phyloP scores from a whole-genome alignment of 306 rosid species.

The Pterocarpus macrocarpus region DNA sequence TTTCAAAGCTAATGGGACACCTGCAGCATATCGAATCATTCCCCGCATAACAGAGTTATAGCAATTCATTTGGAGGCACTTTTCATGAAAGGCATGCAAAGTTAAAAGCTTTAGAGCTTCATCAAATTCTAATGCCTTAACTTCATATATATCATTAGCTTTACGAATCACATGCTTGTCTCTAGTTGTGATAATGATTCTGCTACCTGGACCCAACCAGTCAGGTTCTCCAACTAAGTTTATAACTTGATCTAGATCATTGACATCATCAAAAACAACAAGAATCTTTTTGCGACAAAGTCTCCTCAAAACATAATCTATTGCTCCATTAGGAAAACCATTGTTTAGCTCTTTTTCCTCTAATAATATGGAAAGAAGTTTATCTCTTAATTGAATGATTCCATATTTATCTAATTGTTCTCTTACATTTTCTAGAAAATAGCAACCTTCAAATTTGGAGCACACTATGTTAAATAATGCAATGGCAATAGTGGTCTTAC shows the following conservation, averaged over 20 bases:
- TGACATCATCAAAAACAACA: slow-evolving; percentile 5
- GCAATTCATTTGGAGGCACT: background rate
- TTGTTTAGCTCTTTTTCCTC: background rate
- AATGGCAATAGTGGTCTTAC: background rate
- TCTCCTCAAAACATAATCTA: background rate
- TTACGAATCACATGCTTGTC: background rate
- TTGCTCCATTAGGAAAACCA: background rate
- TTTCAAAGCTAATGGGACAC: background rate
- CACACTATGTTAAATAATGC: background rate
- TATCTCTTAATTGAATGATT: background rate
- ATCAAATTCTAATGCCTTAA: background rate
- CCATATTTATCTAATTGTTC: background rate
- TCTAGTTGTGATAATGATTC: background rate
- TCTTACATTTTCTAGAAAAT: background rate
- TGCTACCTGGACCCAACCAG: background rate
- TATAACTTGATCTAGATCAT: background rate
- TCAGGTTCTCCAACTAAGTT: background rate
- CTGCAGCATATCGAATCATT: background rate
- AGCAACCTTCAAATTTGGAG: background rate
- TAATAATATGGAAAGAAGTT: background rate
- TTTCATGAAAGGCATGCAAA: background rate
- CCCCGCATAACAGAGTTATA: background rate
- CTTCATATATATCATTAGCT: background rate
- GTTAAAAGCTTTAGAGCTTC: background rate
- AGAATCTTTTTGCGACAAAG: background rate